These are phyloP conservation scores for Tulasnella calospora DNA, from an alignment of 768 basidiomycete genomes.

Conservation along the genomic window DNA sequence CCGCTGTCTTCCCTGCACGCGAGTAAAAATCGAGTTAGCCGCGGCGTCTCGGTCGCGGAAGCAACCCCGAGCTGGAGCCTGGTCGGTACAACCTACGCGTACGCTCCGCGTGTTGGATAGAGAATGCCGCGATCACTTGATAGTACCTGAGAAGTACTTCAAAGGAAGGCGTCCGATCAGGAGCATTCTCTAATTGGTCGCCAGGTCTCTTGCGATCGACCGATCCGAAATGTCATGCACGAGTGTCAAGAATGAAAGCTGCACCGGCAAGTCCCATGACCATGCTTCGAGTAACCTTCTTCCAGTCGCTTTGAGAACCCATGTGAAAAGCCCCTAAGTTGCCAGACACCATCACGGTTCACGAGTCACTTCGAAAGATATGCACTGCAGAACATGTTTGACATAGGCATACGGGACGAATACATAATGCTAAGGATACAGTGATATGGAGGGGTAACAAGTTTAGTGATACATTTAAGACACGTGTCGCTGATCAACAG, in stretches of 20 bases:
- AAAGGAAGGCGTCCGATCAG: neutral
- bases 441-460: neutral
- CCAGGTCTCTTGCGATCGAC: neutral
- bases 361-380: neutral
- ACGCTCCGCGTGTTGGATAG: neutral
- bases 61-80: neutral
- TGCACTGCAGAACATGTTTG: neutral
- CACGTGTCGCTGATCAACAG: neutral
- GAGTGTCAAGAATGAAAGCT: neutral
- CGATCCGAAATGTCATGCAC: neutral
- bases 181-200: neutral
- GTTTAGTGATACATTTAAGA: neutral
- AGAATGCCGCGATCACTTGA: neutral
- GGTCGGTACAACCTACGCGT: neutral
- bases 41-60: slow-evolving; percentile 6
- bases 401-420: neutral
- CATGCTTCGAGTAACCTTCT: neutral
- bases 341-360: neutral
- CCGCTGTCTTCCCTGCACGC: neutral
- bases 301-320: neutral
- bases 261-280: slow-evolving; percentile 4
- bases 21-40: neutral
- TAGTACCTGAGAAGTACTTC: neutral
- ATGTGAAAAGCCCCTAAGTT: neutral
- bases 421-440: slow-evolving; percentile 7